Percentiles rank a stretch among this genome's conserved stretches.
Conservation (phyloP, 2,329 filamentous ascomycete genomes). For the Meredithiella fracta region DNA sequence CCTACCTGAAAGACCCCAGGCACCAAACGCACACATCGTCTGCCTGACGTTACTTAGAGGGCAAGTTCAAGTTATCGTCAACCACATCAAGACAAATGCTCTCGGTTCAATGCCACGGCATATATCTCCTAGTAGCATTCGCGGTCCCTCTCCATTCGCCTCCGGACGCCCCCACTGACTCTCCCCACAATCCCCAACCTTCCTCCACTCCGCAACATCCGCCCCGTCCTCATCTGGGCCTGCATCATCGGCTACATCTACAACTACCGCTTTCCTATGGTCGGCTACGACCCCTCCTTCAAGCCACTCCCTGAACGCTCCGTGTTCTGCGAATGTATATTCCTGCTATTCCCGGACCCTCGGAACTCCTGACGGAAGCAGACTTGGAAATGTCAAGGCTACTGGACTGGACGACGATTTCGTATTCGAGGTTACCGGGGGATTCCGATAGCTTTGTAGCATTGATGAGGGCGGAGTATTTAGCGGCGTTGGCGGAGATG, state of each 20-base stretch:
- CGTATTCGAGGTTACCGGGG: conserved; percentile 9
- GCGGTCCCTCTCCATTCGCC: background rate
- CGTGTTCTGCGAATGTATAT: conserved; percentile 12
- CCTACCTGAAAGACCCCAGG: conserved; percentile 9
- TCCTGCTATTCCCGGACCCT: conserved; percentile 8
- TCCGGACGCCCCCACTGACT: background rate
- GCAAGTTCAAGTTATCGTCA: conserved; percentile 12
- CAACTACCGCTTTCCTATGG: conserved; percentile 7
- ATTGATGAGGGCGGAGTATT: conserved; percentile 11
- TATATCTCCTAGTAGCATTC: background rate
- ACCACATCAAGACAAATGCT: conserved; percentile 12
- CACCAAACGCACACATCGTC: conserved; percentile 9
- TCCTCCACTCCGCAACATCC: conserved; percentile 4
- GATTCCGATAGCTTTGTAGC: conserved; percentile 6
- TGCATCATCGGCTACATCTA: conserved; percentile 14
- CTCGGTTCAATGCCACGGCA: background rate
- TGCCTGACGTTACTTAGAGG: conserved; percentile 6
- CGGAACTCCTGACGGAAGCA: background rate
- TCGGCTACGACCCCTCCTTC: conserved; percentile 5
- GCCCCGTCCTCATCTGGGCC: conserved; percentile 13
- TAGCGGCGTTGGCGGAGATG: conserved; percentile 3
- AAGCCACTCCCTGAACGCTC: conserved; percentile 10
- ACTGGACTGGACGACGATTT: conserved; percentile 12
- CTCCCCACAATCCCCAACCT: background rate
- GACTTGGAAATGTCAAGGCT: conserved; percentile 11